Evolutionary conservation across 192 early-diverging fungal genomes (phyloP).

Genomic region (Haplosporangium gracile): DNA sequence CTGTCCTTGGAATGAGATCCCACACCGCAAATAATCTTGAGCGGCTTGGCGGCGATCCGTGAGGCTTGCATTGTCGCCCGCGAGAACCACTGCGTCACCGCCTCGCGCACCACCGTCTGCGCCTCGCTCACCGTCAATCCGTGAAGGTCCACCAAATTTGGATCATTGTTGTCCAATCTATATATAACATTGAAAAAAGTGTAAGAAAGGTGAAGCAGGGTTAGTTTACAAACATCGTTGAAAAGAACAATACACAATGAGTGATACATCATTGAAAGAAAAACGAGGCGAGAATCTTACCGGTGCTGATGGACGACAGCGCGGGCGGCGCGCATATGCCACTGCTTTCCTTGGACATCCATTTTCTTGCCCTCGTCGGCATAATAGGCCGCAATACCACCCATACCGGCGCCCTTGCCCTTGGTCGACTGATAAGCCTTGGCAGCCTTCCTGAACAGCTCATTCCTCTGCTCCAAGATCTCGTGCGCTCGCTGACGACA

Average conservation of each 20-base stretch:
- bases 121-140: constrained; percentile 76
- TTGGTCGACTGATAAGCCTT: constrained; percentile 55
- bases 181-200: not conserved
- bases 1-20: constrained; percentile 75
- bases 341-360: constrained; percentile 60
- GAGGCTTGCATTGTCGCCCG: constrained; percentile 55
- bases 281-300: constrained; percentile 11
- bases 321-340: constrained; percentile 69
- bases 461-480: constrained; percentile 57
- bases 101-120: constrained; percentile 67
- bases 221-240: constrained; percentile 6
- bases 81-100: constrained; percentile 70
- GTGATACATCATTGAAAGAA: not conserved
- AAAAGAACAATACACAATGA: not conserved
- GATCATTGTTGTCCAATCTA: constrained; percentile 60
- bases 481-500: constrained; percentile 61
- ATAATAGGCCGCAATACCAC: constrained; percentile 66
- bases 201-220: not conserved
- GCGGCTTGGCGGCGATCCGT: constrained; percentile 49
- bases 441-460: constrained; percentile 63
- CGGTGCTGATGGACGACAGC: constrained; percentile 59
- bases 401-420: constrained; percentile 56
- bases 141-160: constrained; percentile 76
- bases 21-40: constrained; percentile 76
- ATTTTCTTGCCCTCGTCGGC: constrained; percentile 61